Evolutionary conservation across 148 eudicot species (phyloP).

Genomic region (Silene latifolia): DNA sequence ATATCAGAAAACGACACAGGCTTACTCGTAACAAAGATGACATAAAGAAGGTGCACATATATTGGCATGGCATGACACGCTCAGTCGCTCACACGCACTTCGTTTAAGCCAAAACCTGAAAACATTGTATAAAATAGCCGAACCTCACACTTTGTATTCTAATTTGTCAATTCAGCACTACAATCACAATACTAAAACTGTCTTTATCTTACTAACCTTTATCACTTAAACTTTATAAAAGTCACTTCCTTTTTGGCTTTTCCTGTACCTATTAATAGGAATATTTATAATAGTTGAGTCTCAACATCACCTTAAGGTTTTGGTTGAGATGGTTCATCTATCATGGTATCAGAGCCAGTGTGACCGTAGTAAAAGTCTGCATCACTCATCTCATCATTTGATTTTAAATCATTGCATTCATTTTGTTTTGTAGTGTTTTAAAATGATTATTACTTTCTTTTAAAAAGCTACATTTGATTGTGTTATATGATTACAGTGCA

Average conservation of each 20-base stretch:
- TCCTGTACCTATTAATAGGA: not conserved
- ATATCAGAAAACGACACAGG: too few relatives aligned
- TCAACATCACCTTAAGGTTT: too few relatives aligned
- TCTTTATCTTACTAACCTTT: too few relatives aligned
- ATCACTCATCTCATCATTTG: too few relatives aligned
- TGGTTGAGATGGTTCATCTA: too few relatives aligned
- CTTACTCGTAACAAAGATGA: too few relatives aligned
- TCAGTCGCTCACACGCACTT: not conserved
- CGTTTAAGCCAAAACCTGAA: not conserved
- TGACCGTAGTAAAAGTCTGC: too few relatives aligned
- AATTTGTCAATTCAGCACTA: not conserved
- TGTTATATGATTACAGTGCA: not conserved
- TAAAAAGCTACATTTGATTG: not conserved
- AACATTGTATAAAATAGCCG: not conserved
- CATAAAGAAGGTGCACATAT: too few relatives aligned
- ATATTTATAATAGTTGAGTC: too few relatives aligned
- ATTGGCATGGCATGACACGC: too few relatives aligned
- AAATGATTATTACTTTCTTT: not conserved
- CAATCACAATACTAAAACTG: not conserved
- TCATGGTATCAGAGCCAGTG: too few relatives aligned
- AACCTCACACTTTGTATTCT: not conserved
- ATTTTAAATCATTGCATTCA: not conserved
- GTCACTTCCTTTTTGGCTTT: not conserved
- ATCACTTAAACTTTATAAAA: not conserved
- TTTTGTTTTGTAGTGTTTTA: constrained; percentile 11